Percentiles rank a stretch among this genome's conserved stretches.
Conservation (phyloP, 2,329 filamentous ascomycete genomes). For the Elsinoe ampelina region DNA sequence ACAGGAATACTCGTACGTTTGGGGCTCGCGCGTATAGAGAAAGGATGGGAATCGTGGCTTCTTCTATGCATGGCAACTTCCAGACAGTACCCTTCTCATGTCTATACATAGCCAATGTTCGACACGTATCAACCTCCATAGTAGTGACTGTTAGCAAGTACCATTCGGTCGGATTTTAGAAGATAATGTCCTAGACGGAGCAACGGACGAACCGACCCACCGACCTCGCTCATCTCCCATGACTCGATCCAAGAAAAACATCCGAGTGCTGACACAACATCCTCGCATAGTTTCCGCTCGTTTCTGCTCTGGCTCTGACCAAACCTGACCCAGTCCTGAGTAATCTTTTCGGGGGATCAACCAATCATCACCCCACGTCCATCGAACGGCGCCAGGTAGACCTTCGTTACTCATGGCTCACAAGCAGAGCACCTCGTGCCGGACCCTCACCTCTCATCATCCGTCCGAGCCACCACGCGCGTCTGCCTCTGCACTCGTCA, state of each 20-base stretch:
- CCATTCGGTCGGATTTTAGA: background rate
- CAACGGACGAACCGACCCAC: constrained; percentile 5
- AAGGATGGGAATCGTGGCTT: background rate
- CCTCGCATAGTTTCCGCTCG: background rate
- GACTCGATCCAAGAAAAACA: constrained; percentile 2
- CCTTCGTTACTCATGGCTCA: too few relatives aligned
- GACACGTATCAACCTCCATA: too few relatives aligned
- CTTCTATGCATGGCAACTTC: too few relatives aligned
- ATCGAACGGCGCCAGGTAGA: background rate
- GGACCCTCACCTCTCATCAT: constrained; percentile 1
- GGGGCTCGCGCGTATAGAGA: background rate
- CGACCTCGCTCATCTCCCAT: background rate
- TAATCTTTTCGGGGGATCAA: constrained; percentile 1
- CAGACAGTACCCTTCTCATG: too few relatives aligned
- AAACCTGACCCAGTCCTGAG: background rate
- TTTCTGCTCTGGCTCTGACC: constrained; percentile 2
- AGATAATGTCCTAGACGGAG: background rate
- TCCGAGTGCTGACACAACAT: constrained; percentile 6
- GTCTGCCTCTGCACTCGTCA: constrained; percentile 8
- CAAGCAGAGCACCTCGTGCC: background rate
- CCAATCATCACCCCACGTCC: background rate
- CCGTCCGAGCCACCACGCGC: constrained; percentile 2
- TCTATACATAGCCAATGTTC: too few relatives aligned
- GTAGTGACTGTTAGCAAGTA: background rate
- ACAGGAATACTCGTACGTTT: background rate